phyloP scores from a whole-genome alignment of 163 green algal species.

The Trebouxia gelatinosa region DNA sequence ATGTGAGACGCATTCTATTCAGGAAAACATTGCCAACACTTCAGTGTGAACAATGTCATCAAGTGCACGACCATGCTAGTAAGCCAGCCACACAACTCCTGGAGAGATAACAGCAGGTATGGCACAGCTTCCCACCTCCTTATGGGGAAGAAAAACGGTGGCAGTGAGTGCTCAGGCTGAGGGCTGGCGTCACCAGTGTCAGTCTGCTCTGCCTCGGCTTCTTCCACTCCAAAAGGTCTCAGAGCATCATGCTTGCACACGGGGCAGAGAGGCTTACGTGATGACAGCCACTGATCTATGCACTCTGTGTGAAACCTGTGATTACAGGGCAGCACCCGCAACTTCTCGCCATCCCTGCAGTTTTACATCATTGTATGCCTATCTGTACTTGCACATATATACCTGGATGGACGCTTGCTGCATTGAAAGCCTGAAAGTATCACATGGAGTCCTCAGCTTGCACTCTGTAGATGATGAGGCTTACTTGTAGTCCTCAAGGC shows the following conservation, averaged over 20 bases:
- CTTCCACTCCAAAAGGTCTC: conserved; percentile 4
- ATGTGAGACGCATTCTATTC: no score
- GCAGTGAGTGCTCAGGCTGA: neutral
- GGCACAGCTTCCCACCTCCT: no score
- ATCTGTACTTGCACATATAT: no score
- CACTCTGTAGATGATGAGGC: neutral
- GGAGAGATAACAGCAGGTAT: no score
- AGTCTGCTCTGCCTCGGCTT: neutral
- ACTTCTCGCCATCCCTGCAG: conserved; percentile 62
- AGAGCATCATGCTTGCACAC: conserved; percentile 75
- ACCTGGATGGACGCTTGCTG: neutral
- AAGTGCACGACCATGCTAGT: no score
- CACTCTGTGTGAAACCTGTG: conserved; percentile 80
- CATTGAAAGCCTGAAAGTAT: neutral
- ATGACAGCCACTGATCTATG: conserved; percentile 78
- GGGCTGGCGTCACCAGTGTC: neutral
- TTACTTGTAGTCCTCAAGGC: conserved; percentile 75
- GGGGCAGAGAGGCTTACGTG: conserved; percentile 65
- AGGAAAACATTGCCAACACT: no score
- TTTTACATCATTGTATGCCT: no score
- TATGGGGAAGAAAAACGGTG: conserved; percentile 20
- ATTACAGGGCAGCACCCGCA: conserved; percentile 80
- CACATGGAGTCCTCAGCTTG: neutral
- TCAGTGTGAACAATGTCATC: no score
- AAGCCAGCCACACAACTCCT: no score